phyloP scores from a whole-genome alignment of 2,329 filamentous ascomycete genomes.

The Diplodia scrobiculata region DNA sequence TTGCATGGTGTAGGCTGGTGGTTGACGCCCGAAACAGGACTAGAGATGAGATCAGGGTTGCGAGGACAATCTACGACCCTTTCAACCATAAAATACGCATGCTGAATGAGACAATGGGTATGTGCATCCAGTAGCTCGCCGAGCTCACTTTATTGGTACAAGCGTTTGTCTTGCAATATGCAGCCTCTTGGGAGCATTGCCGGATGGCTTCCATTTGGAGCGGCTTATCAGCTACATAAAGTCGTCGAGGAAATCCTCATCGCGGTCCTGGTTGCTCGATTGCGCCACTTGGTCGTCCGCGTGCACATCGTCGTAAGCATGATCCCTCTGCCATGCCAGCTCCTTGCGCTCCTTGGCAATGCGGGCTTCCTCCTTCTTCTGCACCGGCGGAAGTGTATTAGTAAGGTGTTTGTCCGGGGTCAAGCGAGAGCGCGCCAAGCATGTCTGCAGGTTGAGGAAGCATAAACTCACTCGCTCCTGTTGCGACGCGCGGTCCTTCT shows the following conservation, averaged over 20 bases:
- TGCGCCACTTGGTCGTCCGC: conserved; percentile 75
- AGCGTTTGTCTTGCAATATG: neutral
- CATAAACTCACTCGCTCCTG: conserved; percentile 60
- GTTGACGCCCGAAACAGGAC: neutral
- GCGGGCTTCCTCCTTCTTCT: conserved; percentile 76
- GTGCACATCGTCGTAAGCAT: conserved; percentile 93
- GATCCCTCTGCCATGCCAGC: conserved; percentile 93
- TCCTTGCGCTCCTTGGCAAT: conserved; percentile 79
- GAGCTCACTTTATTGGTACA: neutral
- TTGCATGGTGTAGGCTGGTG: no score
- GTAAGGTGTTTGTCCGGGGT: neutral
- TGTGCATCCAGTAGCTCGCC: conserved; percentile 52
- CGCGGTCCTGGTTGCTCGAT: conserved; percentile 83
- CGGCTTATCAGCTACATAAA: conserved; percentile 67
- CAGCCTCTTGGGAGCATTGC: neutral
- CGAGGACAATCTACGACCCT: conserved; percentile 55
- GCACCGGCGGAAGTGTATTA: neutral
- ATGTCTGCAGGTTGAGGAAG: neutral
- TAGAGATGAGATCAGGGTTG: neutral
- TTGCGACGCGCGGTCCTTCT: conserved; percentile 65
- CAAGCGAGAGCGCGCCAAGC: neutral
- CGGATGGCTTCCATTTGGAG: neutral
- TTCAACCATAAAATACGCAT: conserved; percentile 71
- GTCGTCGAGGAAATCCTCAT: conserved; percentile 79
- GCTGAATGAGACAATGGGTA: conserved; percentile 72